These are phyloP conservation scores for Magnolia changhungtana DNA, from an alignment of 164 flowering plant genomes.

Conservation along the genomic window DNA sequence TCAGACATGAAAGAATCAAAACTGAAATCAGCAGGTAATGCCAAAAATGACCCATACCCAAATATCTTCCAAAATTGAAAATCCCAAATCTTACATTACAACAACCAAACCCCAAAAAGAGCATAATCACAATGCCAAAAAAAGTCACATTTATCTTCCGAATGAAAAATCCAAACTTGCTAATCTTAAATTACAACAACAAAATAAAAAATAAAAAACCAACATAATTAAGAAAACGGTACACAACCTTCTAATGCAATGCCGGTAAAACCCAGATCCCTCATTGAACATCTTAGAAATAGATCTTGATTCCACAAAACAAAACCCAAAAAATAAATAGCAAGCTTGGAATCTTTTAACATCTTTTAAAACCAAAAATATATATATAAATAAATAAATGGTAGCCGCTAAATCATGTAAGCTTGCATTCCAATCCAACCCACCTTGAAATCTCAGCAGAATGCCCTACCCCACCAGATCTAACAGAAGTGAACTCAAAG, in stretches of 20 bases:
- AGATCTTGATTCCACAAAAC: not conserved
- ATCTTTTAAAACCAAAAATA: not conserved
- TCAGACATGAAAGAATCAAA: not conserved
- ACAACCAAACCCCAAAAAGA: too few relatives aligned
- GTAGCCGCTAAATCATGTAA: slow-evolving; percentile 19
- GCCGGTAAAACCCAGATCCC: not conserved
- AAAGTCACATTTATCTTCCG: too few relatives aligned
- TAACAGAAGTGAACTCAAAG: slow-evolving; percentile 43
- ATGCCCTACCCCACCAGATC: slow-evolving; percentile 50
- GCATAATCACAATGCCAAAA: too few relatives aligned
- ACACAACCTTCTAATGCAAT: not conserved
- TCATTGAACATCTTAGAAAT: slow-evolving; percentile 3
- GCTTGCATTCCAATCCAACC: slow-evolving; percentile 45
- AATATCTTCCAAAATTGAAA: too few relatives aligned
- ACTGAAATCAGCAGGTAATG: too few relatives aligned
- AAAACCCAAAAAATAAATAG: not conserved
- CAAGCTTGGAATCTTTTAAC: not conserved
- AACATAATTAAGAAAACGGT: too few relatives aligned
- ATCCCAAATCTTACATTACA: too few relatives aligned
- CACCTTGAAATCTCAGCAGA: slow-evolving; percentile 13
- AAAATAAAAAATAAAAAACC: too few relatives aligned
- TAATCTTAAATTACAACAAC: too few relatives aligned
- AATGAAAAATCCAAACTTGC: too few relatives aligned
- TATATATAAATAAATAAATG: not conserved
- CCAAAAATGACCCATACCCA: too few relatives aligned